These are phyloP conservation scores for Apostasia shenzhenica DNA, from an alignment of 106 monocot genomes.

Conservation along the genomic window DNA sequence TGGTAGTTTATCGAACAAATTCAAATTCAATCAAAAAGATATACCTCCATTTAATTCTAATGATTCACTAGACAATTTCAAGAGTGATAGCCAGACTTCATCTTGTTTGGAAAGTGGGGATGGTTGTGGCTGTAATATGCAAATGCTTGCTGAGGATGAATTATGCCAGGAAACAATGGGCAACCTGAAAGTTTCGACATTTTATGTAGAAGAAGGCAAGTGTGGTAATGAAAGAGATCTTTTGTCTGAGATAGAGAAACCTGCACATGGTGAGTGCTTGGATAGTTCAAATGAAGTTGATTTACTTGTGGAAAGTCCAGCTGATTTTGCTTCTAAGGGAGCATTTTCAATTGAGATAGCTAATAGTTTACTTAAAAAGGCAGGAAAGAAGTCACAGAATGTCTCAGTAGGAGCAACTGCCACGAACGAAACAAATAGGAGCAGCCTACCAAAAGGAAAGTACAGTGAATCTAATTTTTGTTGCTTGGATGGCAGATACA, in stretches of 20 bases:
- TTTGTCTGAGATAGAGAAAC: not conserved
- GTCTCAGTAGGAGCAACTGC: slow-evolving; percentile 42
- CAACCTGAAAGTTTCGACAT: not conserved
- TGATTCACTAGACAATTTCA: not conserved
- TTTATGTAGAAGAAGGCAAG: not conserved
- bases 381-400: slow-evolving; percentile 50
- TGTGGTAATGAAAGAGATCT: not conserved
- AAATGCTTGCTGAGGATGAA: not conserved
- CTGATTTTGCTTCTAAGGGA: not conserved
- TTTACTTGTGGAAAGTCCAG: not conserved
- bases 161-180: not conserved
- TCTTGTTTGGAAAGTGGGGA: slow-evolving; percentile 4
- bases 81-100: not conserved
- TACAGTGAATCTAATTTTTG: slow-evolving; percentile 3
- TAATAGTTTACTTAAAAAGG: slow-evolving; percentile 28
- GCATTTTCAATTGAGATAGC: slow-evolving; percentile 8
- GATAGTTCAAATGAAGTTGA: not conserved
- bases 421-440: slow-evolving; percentile 10
- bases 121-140: not conserved
- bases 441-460: slow-evolving; percentile 1
- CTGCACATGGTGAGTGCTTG: not conserved
- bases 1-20: not conserved
- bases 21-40: not conserved
- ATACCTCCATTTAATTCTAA: not conserved
- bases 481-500: not conserved